Base-by-base conservation (phyloP, 345 rosid genomes). In the Hypericum perforatum region DNA sequence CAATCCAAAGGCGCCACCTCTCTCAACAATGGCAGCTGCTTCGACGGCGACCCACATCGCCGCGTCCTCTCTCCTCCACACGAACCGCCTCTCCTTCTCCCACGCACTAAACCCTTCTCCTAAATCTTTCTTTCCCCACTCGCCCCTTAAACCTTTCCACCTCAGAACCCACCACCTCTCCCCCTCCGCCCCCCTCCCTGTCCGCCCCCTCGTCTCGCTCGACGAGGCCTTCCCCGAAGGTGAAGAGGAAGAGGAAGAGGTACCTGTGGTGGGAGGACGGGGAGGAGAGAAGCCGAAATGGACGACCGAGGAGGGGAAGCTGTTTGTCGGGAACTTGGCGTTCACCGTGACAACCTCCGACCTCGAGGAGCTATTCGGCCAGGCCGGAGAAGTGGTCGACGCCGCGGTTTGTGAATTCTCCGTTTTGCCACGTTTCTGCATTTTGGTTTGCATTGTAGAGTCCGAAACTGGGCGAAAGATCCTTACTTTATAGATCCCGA, bases 301-400 rank as follows among this genome's bases (percentile, higher is more conserved):
- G 56, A 58, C 70, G 11, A 65, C 62, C 39, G 86, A 75, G 45
- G 80, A 69, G 47, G 89, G 82, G 55, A 81, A 83, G 68, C 60
- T 87, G n/a, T 91, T 79, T 62, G 81, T 91, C 2, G 96, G 98
- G 37, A 87, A 85, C 42, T 73, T 87, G 58, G 90, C 95, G 5
- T 91, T 81, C 71, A 61, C 86, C 41, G 77, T 73, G 79, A 83
- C 76, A 62, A 67, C 94, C 53, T 60, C 76, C 5, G 81, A 85
- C 58, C 74, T 87, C 66, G 43, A 78, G 5, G 83, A 80, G 66
- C 36, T 71, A 55, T 87, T 92, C 32, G 69, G 60, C 43, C 88
- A 82, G 71, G 92, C 90, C 60, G 98, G 98, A 43, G 66, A 54
- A 0, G 90, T 92, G 42, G 61, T 74, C 43, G 70, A 73, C 56